These are phyloP conservation scores for Solanum boliviense DNA, from an alignment of 257 asterid genomes.

Conservation along the genomic window DNA sequence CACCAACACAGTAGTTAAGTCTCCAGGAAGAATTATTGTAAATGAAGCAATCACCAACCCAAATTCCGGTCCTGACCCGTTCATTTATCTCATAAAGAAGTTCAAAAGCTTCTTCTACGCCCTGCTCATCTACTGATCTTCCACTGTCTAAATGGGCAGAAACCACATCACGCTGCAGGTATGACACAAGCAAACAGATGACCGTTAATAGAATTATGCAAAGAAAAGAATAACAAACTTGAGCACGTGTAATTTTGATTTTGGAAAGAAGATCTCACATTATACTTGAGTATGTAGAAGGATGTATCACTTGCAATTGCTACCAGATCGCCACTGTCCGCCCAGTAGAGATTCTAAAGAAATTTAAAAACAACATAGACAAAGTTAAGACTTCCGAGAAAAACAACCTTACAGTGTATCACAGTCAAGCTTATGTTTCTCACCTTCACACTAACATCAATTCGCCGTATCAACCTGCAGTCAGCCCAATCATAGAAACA, in stretches of 20 bases:
- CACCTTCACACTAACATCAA: constrained; percentile 92
- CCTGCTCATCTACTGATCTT: constrained; percentile 81
- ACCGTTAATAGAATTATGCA: not conserved
- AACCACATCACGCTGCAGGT: constrained; percentile 85
- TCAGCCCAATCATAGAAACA: constrained; percentile 95
- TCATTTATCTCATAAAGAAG: constrained; percentile 88
- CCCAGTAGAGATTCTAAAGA: constrained; percentile 88
- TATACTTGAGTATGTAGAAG: constrained; percentile 69
- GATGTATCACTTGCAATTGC: constrained; percentile 80
- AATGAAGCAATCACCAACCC: constrained; percentile 99
- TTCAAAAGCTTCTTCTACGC: constrained; percentile 97
- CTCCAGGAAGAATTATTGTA: constrained; percentile 95
- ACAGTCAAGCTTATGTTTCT: constrained; percentile 4
- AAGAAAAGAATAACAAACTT: not conserved
- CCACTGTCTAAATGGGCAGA: constrained; percentile 91
- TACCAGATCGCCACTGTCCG: constrained; percentile 83
- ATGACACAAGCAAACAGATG: constrained; percentile 3
- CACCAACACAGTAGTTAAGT: constrained; percentile 96
- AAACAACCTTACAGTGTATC: constrained; percentile 2
- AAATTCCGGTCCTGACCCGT: constrained; percentile 89
- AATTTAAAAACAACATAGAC: not conserved
- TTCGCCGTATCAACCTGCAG: constrained; percentile 78
- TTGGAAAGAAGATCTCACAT: constrained; percentile 24
- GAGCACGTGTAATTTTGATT: not conserved
- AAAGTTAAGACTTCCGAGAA: not conserved